Percentiles rank a stretch among this genome's conserved stretches.
Evolutionary conservation across 2,329 filamentous ascomycete genomes (phyloP).

Genomic region (Albophoma yamanashiensis): DNA sequence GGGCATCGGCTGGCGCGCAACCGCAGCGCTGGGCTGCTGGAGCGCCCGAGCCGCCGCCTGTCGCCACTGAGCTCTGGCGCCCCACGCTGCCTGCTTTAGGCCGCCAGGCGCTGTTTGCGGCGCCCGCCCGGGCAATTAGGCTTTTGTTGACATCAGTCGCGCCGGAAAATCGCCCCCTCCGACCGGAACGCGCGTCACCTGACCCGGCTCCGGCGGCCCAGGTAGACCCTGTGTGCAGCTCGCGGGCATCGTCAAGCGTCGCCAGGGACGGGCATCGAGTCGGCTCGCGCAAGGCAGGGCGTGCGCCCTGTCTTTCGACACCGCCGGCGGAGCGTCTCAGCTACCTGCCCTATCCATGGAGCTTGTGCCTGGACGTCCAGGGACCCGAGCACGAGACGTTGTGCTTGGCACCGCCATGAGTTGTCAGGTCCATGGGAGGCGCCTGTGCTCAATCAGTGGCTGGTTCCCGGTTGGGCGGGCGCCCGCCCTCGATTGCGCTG

Average conservation of each 20-base stretch:
- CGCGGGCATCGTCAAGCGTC: not conserved
- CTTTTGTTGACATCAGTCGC: constrained; percentile 1
- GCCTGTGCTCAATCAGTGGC: not conserved
- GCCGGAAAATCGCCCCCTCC: not conserved
- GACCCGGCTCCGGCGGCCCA: not conserved
- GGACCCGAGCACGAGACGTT: not conserved
- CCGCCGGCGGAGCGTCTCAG: not conserved
- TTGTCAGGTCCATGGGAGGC: not conserved
- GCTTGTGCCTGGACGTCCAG: not conserved
- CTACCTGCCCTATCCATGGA: not conserved
- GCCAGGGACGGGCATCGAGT: not conserved
- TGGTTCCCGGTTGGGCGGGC: not conserved
- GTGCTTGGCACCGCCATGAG: not conserved
- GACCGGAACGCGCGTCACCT: not conserved
- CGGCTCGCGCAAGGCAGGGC: not conserved
- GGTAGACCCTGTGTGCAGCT: not conserved
- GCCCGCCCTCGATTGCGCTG: not conserved
- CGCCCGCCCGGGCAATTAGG: not conserved
- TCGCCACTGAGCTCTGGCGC: not conserved
- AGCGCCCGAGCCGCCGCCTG: too few species aligned
- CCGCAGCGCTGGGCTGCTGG: not conserved
- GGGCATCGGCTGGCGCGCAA: not conserved
- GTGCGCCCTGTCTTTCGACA: not conserved
- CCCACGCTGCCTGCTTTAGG: not conserved
- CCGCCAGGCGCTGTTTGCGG: not conserved